phyloP scores from a whole-genome alignment of 179 eudicot genomes.

The Carnegiea gigantea region DNA sequence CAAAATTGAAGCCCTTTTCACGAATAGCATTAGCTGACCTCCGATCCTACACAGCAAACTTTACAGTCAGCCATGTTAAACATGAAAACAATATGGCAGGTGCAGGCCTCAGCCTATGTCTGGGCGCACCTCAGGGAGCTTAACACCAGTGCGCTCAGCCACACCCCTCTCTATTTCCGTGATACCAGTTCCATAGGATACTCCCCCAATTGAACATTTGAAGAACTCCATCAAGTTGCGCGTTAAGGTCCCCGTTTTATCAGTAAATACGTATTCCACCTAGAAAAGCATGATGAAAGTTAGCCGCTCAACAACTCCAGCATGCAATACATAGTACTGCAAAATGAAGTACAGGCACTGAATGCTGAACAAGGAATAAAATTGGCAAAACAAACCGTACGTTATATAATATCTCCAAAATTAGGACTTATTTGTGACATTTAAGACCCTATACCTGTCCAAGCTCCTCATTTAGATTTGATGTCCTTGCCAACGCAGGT shows the following conservation, averaged over 20 bases:
- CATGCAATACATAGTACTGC: background rate
- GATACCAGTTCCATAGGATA: slow-evolving; percentile 86
- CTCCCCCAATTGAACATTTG: slow-evolving; percentile 96
- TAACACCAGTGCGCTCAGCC: slow-evolving; percentile 66
- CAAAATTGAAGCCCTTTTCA: slow-evolving; percentile 97
- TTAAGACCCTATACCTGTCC: slow-evolving; percentile 70
- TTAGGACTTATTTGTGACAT: background rate
- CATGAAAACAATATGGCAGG: background rate
- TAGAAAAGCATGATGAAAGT: slow-evolving; percentile 32
- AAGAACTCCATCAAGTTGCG: slow-evolving; percentile 98
- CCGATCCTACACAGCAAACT: slow-evolving; percentile 39
- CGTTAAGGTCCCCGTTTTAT: slow-evolving; percentile 96
- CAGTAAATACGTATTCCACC: slow-evolving; percentile 97
- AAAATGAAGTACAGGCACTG: background rate
- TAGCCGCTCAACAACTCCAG: slow-evolving; percentile 13
- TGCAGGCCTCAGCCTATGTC: background rate
- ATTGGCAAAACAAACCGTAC: background rate
- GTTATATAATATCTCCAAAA: background rate
- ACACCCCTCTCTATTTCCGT: slow-evolving; percentile 89
- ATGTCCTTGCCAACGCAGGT: slow-evolving; percentile 95
- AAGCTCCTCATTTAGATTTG: slow-evolving; percentile 99
- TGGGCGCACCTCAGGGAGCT: slow-evolving; percentile 55
- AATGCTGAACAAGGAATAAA: background rate
- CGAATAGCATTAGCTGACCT: slow-evolving; percentile 55
- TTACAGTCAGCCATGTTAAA: slow-evolving; percentile 20